Conservation (phyloP, 495 filamentous ascomycete genomes). For the Daldinia vernicosa region DNA sequence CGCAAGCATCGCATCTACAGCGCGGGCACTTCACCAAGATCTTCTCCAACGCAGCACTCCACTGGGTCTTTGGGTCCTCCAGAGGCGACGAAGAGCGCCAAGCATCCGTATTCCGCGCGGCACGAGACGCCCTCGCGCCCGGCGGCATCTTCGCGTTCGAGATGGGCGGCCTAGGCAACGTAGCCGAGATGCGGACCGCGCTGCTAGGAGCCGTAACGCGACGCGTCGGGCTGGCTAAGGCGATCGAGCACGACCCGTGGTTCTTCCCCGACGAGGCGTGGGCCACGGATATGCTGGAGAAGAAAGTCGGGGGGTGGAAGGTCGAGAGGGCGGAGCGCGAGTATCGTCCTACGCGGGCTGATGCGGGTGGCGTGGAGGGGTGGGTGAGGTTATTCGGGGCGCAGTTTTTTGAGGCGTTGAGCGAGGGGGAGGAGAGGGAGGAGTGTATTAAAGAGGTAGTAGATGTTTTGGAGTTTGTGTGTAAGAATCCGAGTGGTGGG, state of each 20-base stretch:
- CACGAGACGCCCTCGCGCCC: constrained; percentile 60
- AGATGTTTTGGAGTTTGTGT: constrained; percentile 64
- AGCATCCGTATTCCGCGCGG: constrained; percentile 55
- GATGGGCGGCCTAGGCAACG: constrained; percentile 77
- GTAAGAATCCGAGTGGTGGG: constrained; percentile 63
- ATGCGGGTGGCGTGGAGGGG: constrained; percentile 69
- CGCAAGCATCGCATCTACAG: constrained; percentile 37
- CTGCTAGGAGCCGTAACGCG: constrained; percentile 62
- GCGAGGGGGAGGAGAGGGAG: constrained; percentile 58
- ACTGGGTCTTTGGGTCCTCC: constrained; percentile 72
- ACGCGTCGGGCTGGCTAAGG: constrained; percentile 60
- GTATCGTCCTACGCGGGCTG: constrained; percentile 67
- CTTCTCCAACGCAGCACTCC: constrained; percentile 81
- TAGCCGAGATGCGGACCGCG: constrained; percentile 69
- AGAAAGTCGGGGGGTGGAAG: constrained; percentile 62
- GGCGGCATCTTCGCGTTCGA: constrained; percentile 74
- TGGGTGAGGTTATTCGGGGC: constrained; percentile 75
- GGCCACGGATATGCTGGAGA: constrained; percentile 61
- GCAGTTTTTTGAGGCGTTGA: constrained; percentile 63
- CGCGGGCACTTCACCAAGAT: constrained; percentile 63
- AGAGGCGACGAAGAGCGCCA: constrained; percentile 32
- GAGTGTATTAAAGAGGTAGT: constrained; percentile 63
- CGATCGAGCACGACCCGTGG: constrained; percentile 68
- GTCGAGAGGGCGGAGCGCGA: constrained; percentile 70
- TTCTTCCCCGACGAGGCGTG: constrained; percentile 73